Base-by-base conservation (phyloP, 495 filamentous ascomycete genomes). In the Penicillium cinerascens region DNA sequence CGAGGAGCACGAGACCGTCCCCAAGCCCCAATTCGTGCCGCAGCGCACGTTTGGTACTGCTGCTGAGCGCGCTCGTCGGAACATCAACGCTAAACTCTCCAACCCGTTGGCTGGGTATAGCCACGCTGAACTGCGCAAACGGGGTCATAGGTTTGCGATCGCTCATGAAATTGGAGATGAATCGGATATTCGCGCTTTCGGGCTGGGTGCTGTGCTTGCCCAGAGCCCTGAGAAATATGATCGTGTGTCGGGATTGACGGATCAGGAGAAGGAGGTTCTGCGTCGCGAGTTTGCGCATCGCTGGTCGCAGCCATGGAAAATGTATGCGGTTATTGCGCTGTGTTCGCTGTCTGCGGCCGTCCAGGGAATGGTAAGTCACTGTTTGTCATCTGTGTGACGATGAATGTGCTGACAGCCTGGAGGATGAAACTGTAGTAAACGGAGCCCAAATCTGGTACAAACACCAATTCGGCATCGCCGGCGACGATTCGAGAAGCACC, bases 341-440 rank as follows among this genome's bases (percentile, higher is more conserved):
- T 86, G 83, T 50, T 86, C 85, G 1, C 70, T 76, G 8, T 80
- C 78, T 33, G 85, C 85, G 44, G 82, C 83, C 38, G 85, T 87
- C 0, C 85, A 88, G 59, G 84, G 84, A 65, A 86, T 87, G 83
- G 81, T 84, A 59, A 58, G 73, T 42, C 15, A n/a, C 1, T n/a
- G 18, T 5, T 40, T 9, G 10, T 20, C 3, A 7, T 7, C 4
- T 18, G 18, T 6, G 6, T 18, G 29, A 11, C 25, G 23, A 1
- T 13, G 1, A 5, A n/a, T 18, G 6, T 35, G 36, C 16, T 47
- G 4, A 44, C 29, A 33, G 9, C 4, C 21, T 13, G 52, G 33
- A 68, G 83, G 84, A 89, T 61, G 85, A 91, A 64, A 89, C 87
- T 0, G 86, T 88, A 41, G 85, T 89, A 55, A 91, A 91, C 56